Conservation (phyloP, 805 yeast species). For the Ogataea kodamae region DNA sequence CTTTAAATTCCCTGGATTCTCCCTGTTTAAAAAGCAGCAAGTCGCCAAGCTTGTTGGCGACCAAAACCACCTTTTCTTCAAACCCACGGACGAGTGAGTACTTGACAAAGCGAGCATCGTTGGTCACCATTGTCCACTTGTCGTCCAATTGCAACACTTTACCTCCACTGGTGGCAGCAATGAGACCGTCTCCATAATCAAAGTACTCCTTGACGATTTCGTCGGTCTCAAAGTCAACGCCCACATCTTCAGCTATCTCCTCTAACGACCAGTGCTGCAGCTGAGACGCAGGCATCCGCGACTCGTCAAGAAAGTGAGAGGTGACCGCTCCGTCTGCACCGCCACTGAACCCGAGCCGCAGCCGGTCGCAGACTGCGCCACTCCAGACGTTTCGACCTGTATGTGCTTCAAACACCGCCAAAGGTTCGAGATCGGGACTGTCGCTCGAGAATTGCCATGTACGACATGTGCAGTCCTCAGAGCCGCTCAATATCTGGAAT, state of each 20-base stretch:
- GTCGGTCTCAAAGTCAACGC: slow-evolving; percentile 33
- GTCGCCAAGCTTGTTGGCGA: slow-evolving; percentile 39
- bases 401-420: slow-evolving; percentile 61
- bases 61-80: slow-evolving; percentile 20
- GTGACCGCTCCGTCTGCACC: slow-evolving; percentile 91
- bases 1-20: neutral
- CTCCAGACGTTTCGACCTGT: slow-evolving; percentile 89
- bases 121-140: slow-evolving; percentile 30
- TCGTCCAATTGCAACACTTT: slow-evolving; percentile 37
- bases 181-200: slow-evolving; percentile 42
- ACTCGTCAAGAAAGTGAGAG: slow-evolving; percentile 49
- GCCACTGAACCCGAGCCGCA: slow-evolving; percentile 66
- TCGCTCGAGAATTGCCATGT: slow-evolving; percentile 56
- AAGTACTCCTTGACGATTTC: slow-evolving; percentile 63
- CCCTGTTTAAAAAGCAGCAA: slow-evolving; percentile 33
- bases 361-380: slow-evolving; percentile 48
- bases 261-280: slow-evolving; percentile 35
- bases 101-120: slow-evolving; percentile 26
- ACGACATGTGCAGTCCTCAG: slow-evolving; percentile 86
- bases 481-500: slow-evolving; percentile 53
- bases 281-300: slow-evolving; percentile 29
- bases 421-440: slow-evolving; percentile 37
- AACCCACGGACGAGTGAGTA: slow-evolving; percentile 30
- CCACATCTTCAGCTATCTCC: slow-evolving; percentile 32
- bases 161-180: slow-evolving; percentile 61